phyloP scores from a whole-genome alignment of 2,329 filamentous ascomycete genomes.

The Diaporthe aspalathi region DNA sequence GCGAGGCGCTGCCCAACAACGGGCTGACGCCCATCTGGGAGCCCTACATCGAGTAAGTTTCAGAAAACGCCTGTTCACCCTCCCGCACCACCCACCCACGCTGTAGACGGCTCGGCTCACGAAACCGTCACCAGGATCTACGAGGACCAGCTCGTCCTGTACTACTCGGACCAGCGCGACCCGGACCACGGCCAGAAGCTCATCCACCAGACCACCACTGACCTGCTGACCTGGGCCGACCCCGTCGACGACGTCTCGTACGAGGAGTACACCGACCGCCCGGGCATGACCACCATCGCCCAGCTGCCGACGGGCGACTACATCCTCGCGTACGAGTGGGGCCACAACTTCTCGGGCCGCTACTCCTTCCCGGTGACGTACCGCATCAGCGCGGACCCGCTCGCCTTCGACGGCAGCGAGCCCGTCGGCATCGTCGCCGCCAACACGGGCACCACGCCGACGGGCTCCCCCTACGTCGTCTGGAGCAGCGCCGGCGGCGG shows the following conservation, averaged over 20 bases:
- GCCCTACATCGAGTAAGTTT: slow-evolving; percentile 66
- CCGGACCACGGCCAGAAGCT: slow-evolving; percentile 75
- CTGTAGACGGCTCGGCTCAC: background rate
- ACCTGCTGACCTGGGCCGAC: slow-evolving; percentile 69
- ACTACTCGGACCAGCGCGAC: slow-evolving; percentile 79
- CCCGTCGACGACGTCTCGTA: slow-evolving; percentile 73
- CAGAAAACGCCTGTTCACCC: background rate
- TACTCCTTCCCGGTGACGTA: slow-evolving; percentile 57
- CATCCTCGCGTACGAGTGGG: slow-evolving; percentile 72
- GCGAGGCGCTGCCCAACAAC: slow-evolving; percentile 71
- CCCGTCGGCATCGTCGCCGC: slow-evolving; percentile 49
- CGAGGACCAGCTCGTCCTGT: slow-evolving; percentile 70
- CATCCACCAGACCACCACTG: slow-evolving; percentile 70
- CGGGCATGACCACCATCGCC: slow-evolving; percentile 75
- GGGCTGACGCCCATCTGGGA: slow-evolving; percentile 79
- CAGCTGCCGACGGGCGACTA: slow-evolving; percentile 68
- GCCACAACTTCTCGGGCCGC: slow-evolving; percentile 39
- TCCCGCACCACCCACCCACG: too few species aligned
- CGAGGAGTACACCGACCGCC: slow-evolving; percentile 70
- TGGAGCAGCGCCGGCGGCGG: slow-evolving; percentile 59
- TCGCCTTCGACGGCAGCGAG: slow-evolving; percentile 50
- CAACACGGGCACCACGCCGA: slow-evolving; percentile 48
- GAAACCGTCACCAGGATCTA: slow-evolving; percentile 50
- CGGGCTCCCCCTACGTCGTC: slow-evolving; percentile 55
- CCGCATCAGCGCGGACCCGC: slow-evolving; percentile 54